Evolutionary conservation across 192 early-diverging fungal genomes (phyloP).

Genomic region (Powellomyces hirtus): DNA sequence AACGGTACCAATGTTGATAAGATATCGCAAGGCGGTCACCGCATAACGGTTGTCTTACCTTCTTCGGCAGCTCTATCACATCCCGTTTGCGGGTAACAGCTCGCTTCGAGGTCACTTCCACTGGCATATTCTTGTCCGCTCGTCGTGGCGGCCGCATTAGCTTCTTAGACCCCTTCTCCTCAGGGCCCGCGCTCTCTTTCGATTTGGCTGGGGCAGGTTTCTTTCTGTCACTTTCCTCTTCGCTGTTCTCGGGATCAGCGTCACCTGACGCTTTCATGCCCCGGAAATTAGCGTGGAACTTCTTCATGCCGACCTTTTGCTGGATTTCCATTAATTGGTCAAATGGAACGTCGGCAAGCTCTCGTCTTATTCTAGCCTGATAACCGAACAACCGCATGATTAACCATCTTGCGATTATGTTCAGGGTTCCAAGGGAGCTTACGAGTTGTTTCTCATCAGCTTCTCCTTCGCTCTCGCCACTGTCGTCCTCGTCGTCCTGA

Average conservation of each 20-base stretch:
- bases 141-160: slow-evolving; percentile 17
- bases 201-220: too few species aligned
- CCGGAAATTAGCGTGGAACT: slow-evolving; percentile 52
- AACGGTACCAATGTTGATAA: not conserved
- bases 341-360: slow-evolving; percentile 76
- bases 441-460: not conserved
- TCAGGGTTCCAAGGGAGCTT: too few species aligned
- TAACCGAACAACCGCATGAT: too few species aligned
- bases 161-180: not conserved
- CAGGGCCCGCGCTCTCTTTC: not conserved
- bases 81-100: slow-evolving; percentile 70
- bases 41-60: slow-evolving; percentile 44
- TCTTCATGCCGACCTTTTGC: slow-evolving; percentile 66
- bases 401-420: too few species aligned
- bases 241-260: not conserved
- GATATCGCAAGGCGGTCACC: not conserved
- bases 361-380: slow-evolving; percentile 16
- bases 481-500: slow-evolving; percentile 4
- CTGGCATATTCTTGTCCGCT: slow-evolving; percentile 52
- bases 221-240: not conserved
- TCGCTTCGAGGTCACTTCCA: slow-evolving; percentile 74
- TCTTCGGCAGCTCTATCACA: slow-evolving; percentile 59
- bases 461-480: not conserved
- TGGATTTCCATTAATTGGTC: slow-evolving; percentile 77
- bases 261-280: slow-evolving; percentile 13